Evolutionary conservation across 2,329 filamentous ascomycete genomes (phyloP), one percentile per base, ranked within the genome.

Genomic region (Xylariales sp.): DNA sequence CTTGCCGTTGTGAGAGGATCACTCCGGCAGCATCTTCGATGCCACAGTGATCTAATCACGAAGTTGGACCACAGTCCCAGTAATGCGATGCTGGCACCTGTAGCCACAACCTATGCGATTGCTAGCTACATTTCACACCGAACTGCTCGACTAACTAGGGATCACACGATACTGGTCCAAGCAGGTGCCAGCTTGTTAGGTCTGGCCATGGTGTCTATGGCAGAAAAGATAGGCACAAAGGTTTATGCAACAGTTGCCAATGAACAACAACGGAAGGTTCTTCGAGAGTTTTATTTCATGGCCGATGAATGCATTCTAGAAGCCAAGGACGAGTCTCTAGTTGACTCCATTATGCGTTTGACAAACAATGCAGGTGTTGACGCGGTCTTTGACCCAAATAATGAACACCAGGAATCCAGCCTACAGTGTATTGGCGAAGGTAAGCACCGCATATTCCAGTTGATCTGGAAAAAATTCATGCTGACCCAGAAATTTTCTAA

Each of bases 371-470:
- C 41, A 3, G 62, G 62, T 10, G 60, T 71, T 2, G 65, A 74
- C 30, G 41, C 72, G 4, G 54, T 74, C 2, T 70, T 72, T 36
- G 70, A 72, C 43, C 58, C 70, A 0, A 66, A 69, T 0, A 61
- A 61, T 33, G 48, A 57, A 7, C 46, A 61, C 24, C 36, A 59
- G 4, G 54, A 60, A 3, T 40, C 50, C 4, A 61, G 55, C 38
- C 47, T 56, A 12, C 47, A 54, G 27, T 67, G 62, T 29, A 55
- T 68, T 17, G 54, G 58, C 24, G 51, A 44, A 17, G 56, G 65
- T 61, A 54, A 51, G 61, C 53, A 12, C 2, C n/a, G n/a, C n/a
- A n/a, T n/a, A n/a, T n/a, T n/a, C n/a, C n/a, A n/a, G n/a, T n/a
- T n/a, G n/a, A n/a, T n/a, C n/a, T n/a, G n/a, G n/a, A n/a, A n/a